Evolutionary conservation across 305 asterid species (phyloP).

Genomic region (Galium porrigens): DNA sequence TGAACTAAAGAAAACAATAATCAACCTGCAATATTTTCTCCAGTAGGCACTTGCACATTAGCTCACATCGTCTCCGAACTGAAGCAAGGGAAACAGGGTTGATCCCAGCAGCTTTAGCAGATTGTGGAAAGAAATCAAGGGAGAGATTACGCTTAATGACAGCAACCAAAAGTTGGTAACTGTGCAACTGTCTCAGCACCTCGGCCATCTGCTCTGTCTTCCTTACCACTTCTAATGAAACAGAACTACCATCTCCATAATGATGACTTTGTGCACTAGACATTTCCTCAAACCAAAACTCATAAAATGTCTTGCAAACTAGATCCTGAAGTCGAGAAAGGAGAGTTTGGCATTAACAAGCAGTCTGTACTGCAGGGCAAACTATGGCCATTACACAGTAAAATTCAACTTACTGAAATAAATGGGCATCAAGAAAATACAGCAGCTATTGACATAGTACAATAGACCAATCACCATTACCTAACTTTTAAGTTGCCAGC

Average conservation of each 20-base stretch:
- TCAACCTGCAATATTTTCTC: slow-evolving; percentile 85
- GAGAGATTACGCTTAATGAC: slow-evolving; percentile 72
- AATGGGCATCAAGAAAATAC: neutral
- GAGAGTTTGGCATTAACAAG: slow-evolving; percentile 8
- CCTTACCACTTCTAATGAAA: slow-evolving; percentile 78
- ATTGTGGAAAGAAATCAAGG: slow-evolving; percentile 97
- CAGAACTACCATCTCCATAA: slow-evolving; percentile 83
- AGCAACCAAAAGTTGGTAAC: slow-evolving; percentile 64
- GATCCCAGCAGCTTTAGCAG: slow-evolving; percentile 96
- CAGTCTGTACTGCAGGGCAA: neutral
- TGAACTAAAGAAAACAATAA: slow-evolving; percentile 7
- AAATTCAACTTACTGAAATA: neutral
- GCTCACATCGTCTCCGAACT: slow-evolving; percentile 89
- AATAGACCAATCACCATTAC: slow-evolving; percentile 4
- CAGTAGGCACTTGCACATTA: slow-evolving; percentile 92
- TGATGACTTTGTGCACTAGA: slow-evolving; percentile 42
- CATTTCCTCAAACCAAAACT: slow-evolving; percentile 98
- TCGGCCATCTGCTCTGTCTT: slow-evolving; percentile 94
- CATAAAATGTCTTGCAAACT: slow-evolving; percentile 96
- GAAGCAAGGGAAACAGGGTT: slow-evolving; percentile 84
- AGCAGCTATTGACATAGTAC: neutral
- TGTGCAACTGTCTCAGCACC: slow-evolving; percentile 66
- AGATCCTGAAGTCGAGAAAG: slow-evolving; percentile 50
- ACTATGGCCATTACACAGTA: neutral
- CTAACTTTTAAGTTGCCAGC: neutral